phyloP scores from a whole-genome alignment of 352 stramenopile species.

The Phytophthora aleatoria region DNA sequence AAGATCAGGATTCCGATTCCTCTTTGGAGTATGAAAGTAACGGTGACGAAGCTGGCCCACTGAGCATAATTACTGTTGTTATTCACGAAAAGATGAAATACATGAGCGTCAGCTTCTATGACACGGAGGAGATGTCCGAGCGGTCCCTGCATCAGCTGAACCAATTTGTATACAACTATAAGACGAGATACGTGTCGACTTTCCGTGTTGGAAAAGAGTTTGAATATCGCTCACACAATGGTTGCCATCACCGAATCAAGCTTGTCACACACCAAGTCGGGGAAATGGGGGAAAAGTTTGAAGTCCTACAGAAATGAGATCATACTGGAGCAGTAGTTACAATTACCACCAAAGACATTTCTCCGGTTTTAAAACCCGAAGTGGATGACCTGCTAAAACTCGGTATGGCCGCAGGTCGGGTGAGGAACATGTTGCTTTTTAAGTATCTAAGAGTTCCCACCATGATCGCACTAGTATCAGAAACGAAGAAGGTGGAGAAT shows the following conservation, averaged over 20 bases:
- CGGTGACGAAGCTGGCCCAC: not conserved
- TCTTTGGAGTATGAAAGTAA: not conserved
- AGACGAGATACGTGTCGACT: not conserved
- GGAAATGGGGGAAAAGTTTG: not conserved
- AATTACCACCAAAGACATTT: not conserved
- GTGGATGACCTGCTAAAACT: not conserved
- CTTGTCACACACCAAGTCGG: not conserved
- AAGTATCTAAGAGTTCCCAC: slow-evolving; percentile 5
- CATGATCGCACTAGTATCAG: slow-evolving; percentile 3
- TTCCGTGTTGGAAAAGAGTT: slow-evolving; percentile 3
- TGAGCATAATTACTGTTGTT: not conserved
- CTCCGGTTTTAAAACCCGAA: slow-evolving; percentile 4
- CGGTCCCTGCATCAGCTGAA: slow-evolving; percentile 1
- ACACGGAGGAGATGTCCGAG: not conserved
- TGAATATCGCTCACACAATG: slow-evolving; percentile 4
- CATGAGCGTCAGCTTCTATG: not conserved
- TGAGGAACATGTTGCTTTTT: slow-evolving; percentile 10
- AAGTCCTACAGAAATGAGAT: slow-evolving; percentile 8
- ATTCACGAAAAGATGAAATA: not conserved
- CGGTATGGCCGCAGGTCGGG: slow-evolving; percentile 4
- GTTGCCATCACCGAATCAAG: not conserved
- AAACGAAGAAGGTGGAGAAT: not conserved
- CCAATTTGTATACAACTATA: slow-evolving; percentile 6
- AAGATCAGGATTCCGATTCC: not conserved
- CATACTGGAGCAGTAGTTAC: not conserved